Base-by-base conservation (phyloP, 164 flowering plant genomes). In the Dillenia turbinata region DNA sequence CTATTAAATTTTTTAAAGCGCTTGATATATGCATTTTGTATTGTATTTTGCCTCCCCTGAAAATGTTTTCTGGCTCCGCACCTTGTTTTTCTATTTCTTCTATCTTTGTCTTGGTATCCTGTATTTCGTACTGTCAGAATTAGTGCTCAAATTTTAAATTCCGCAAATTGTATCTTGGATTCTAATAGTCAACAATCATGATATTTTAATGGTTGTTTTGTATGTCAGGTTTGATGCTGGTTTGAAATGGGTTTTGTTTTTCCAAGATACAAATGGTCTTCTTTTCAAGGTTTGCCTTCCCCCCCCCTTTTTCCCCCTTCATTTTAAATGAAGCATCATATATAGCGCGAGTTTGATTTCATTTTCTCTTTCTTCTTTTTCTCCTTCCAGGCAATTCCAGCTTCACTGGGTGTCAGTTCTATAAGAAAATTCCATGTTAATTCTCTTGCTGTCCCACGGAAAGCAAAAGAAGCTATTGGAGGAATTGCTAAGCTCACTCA, bases 391-490 rank as follows among this genome's bases (percentile, higher is more conserved):
- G 99, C 90, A 66, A 88, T 95, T 79, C 99, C 99, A 64, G 86
- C 99, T 43, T 71, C 99, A 56, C 57, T 95, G 72, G 99, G 99
- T 60, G 99, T 95, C 51, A 95, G 97, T 69, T 78, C 88, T 63
- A 75, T 76, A 49, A 92, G 75, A 69, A 69, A 78, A 53, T 90
- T 86, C 69, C 86, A 95, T 70, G 99, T 95, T 54, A 95, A 95
- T 79, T 95, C 97, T 67, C 93, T 92, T 60, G 94, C 97, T 68
- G 99, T 95, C 73, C 96, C 86, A 22, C 93, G 99, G 59, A 95
- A 95, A 81, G 99, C 99, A 46, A 95, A 92, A 78, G 97, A 95
- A 84, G 99, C 97, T 52, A 95, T 92, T 75, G 99, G 99, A 14
- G 99, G 99, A 69, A 95, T 95, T 70, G 75, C 99, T 45, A 90